Evolutionary conservation across 1,139 yeast genomes (phyloP), one percentile per base, ranked within the genome.

Genomic region (Casaregolazyma suthepensis): DNA sequence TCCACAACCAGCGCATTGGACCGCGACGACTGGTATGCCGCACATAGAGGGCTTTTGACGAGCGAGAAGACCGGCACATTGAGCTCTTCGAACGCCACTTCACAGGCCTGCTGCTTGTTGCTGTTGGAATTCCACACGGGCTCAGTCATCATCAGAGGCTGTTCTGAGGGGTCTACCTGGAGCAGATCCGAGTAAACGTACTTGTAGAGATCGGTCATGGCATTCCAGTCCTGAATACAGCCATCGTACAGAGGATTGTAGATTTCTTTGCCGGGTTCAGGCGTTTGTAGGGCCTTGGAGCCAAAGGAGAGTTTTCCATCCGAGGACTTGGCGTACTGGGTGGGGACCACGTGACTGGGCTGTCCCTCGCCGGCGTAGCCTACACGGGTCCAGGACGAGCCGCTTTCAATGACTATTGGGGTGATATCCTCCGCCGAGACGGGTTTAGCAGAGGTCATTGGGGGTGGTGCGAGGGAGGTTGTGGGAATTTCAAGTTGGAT

Each of bases 331-430:
- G 70, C 74, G 57, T 73, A 74, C 19, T 61, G 67, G 1, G 96
- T 87, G 2, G 97, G 91, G 7, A 85, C 71, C 26, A 85, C 80
- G 10, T 84, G 74, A 57, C 85, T 81, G 13, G 99, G 99, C 56
- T 80, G 76, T 64, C 89, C 96, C 58, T 91, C 95, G 17, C 99
- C 99, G 2, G 98, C 93, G 66, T 82, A 89, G 1, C 99, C 99
- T 29, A 87, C 82, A 55, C 94, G 81, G 9, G 97, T 90, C 57
- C 81, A 74, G 57, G 79, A 81, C 10, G 96, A 85, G 31, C 99
- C 98, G 1, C 95, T 90, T 67, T 93, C 99, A 44, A 93, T 76
- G 44, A 94, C 96, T n/a, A 93, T 77, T 45, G 98, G 96, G 56
- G 93, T 84, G 59, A 93, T 68, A 53, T 71, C 75, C 53, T 66